Evolutionary conservation across 768 basidiomycete genomes (phyloP).

Genomic region (Guyanaporus albipodus): DNA sequence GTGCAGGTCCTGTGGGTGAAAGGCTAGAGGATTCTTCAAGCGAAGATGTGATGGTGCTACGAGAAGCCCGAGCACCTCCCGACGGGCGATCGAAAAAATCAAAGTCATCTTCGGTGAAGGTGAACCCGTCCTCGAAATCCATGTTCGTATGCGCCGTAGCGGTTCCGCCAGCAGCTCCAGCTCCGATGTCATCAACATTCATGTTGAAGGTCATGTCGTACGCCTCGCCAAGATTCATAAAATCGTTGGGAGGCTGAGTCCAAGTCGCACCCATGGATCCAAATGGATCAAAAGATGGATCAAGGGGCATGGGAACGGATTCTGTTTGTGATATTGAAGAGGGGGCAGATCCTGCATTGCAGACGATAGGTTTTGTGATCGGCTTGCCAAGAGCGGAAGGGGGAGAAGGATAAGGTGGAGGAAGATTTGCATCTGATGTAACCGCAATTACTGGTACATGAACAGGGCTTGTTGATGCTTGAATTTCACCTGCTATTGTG

Average conservation of each 20-base stretch:
- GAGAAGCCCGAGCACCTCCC: constrained; percentile 19
- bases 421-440: constrained; percentile 20
- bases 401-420: constrained; percentile 52
- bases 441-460: constrained; percentile 10
- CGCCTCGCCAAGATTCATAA: constrained; percentile 35
- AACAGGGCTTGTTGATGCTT: constrained; percentile 14
- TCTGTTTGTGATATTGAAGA: constrained; percentile 10
- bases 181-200: constrained; percentile 35
- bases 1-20: constrained; percentile 32
- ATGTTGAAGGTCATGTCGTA: constrained; percentile 51
- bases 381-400: constrained; percentile 41
- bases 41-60: constrained; percentile 13
- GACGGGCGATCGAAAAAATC: constrained; percentile 76
- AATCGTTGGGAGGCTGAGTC: constrained; percentile 33
- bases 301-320: constrained; percentile 18
- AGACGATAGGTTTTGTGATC: constrained; percentile 1
- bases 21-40: constrained; percentile 24
- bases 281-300: constrained; percentile 42
- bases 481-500: constrained; percentile 17
- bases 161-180: constrained; percentile 25
- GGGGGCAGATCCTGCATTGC: constrained; percentile 21
- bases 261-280: constrained; percentile 39
- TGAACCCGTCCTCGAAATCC: constrained; percentile 59
- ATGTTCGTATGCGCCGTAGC: constrained; percentile 31
- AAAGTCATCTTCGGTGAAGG: constrained; percentile 79